Evolutionary conservation across 1,284 basidiomycete genomes (phyloP).

Genomic region (Marasmius oreades): DNA sequence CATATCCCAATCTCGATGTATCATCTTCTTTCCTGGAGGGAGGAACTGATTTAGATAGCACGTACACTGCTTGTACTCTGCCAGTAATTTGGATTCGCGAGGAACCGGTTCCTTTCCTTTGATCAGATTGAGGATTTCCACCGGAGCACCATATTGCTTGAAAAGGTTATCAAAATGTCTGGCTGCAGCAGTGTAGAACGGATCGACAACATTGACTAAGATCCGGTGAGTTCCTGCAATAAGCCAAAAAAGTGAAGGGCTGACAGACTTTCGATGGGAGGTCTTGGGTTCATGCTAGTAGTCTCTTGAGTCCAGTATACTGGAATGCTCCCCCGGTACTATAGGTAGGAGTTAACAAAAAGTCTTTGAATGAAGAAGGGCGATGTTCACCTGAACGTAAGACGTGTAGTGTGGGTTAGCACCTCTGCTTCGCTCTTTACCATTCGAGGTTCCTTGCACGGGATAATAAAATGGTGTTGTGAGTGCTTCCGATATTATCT

Average conservation of each 20-base stretch:
- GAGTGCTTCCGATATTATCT: constrained; percentile 93
- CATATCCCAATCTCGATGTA: constrained; percentile 97
- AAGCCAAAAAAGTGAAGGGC: neutral
- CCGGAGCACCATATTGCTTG: constrained; percentile 84
- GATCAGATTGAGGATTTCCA: constrained; percentile 96
- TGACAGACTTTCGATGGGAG: constrained; percentile 89
- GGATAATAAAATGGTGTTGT: constrained; percentile 89
- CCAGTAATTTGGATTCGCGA: constrained; percentile 90
- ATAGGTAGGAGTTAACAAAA: neutral
- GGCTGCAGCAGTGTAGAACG: constrained; percentile 92
- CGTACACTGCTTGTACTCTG: constrained; percentile 92
- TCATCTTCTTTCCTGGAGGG: constrained; percentile 82
- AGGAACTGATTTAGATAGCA: constrained; percentile 95
- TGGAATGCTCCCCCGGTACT: constrained; percentile 95
- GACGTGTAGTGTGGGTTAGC: constrained; percentile 89
- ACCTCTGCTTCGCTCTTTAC: constrained; percentile 36
- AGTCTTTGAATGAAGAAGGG: neutral
- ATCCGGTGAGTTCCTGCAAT: neutral
- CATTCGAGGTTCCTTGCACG: constrained; percentile 28
- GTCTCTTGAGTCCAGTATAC: constrained; percentile 96
- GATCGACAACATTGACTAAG: constrained; percentile 90
- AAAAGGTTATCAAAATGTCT: constrained; percentile 94
- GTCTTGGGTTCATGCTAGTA: constrained; percentile 86
- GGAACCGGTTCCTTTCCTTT: constrained; percentile 81
- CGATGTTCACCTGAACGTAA: constrained; percentile 75